Conservation (phyloP, 2,329 filamentous ascomycete genomes). For the Hymenoscyphus fraxineus region DNA sequence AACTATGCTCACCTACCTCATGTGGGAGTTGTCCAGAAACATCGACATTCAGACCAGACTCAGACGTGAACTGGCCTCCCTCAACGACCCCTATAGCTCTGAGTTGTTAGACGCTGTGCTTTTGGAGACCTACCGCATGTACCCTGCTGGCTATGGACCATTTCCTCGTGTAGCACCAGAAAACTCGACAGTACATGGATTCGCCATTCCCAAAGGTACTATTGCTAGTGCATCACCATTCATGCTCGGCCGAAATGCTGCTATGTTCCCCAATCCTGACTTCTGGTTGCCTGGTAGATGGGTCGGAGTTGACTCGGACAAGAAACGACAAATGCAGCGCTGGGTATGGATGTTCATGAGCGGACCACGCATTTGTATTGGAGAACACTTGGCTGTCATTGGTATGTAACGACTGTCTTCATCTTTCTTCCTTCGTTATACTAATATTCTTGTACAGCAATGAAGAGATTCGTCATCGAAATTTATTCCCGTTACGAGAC, state of each 20-base stretch:
- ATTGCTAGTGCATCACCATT: slow-evolving; percentile 48
- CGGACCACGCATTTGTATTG: slow-evolving; percentile 63
- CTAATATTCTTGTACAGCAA: too few species aligned
- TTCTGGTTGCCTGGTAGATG: slow-evolving; percentile 43
- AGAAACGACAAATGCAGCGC: slow-evolving; percentile 41
- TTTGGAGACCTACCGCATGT: slow-evolving; percentile 52
- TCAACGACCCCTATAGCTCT: slow-evolving; percentile 41
- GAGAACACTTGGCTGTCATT: slow-evolving; percentile 59
- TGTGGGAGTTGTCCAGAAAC: slow-evolving; percentile 50
- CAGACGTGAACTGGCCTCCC: slow-evolving; percentile 38
- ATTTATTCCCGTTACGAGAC: too few species aligned
- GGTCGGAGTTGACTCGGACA: slow-evolving; percentile 40
- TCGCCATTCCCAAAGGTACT: slow-evolving; percentile 45
- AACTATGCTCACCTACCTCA: slow-evolving; percentile 59
- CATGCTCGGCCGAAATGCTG: slow-evolving; percentile 49
- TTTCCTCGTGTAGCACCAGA: slow-evolving; percentile 37
- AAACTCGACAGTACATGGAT: background rate
- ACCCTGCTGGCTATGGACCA: slow-evolving; percentile 50
- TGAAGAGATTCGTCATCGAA: too few species aligned
- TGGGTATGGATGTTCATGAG: slow-evolving; percentile 65
- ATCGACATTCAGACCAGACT: slow-evolving; percentile 33
- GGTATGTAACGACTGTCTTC: slow-evolving; percentile 35
- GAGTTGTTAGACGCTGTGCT: slow-evolving; percentile 51
- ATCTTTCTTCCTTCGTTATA: too few species aligned
- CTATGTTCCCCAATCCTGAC: slow-evolving; percentile 45